These are phyloP conservation scores for Rhodotorula glutinis DNA, from an alignment of 1,284 basidiomycete genomes.

Conservation along the genomic window DNA sequence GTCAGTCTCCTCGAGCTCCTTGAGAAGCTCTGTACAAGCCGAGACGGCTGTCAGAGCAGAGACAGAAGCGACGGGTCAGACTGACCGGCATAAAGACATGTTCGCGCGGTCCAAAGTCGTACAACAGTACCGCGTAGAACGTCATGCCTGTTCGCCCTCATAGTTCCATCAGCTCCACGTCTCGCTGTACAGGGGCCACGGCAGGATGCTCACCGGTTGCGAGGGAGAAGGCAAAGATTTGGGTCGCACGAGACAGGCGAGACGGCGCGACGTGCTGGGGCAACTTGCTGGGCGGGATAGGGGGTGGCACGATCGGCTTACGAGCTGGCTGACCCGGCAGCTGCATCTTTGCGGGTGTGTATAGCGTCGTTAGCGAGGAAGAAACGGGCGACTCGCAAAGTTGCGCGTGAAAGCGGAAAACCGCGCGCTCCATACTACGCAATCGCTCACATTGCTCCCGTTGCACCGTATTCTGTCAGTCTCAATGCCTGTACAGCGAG, in stretches of 20 bases:
- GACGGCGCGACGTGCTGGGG: slow-evolving; percentile 36
- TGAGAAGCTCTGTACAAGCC: not conserved
- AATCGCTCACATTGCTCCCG: too few relatives aligned
- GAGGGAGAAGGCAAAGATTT: slow-evolving; percentile 33
- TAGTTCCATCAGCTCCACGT: not conserved
- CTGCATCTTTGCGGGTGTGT: not conserved
- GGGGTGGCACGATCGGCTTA: slow-evolving; percentile 29
- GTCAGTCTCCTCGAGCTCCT: not conserved
- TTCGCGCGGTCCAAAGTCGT: slow-evolving; percentile 40
- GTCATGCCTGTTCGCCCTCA: slow-evolving; percentile 16
- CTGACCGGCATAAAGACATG: slow-evolving; percentile 43
- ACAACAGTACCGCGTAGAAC: slow-evolving; percentile 38
- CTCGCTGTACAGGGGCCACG: too few relatives aligned
- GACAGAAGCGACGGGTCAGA: not conserved
- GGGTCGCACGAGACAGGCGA: slow-evolving; percentile 19
- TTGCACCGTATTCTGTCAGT: too few relatives aligned
- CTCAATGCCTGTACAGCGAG: too few relatives aligned
- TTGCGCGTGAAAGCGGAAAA: too few relatives aligned
- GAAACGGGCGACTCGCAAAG: too few relatives aligned
- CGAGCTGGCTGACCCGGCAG: slow-evolving; percentile 1
- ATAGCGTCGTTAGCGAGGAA: too few relatives aligned
- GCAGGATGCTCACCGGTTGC: slow-evolving; percentile 25
- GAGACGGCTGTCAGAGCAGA: not conserved
- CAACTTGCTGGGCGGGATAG: slow-evolving; percentile 34
- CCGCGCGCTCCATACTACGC: too few relatives aligned